Evolutionary conservation across 1,139 yeast genomes (phyloP), one percentile per base, ranked within the genome.

Genomic region (Suhomyces bolitotheri): DNA sequence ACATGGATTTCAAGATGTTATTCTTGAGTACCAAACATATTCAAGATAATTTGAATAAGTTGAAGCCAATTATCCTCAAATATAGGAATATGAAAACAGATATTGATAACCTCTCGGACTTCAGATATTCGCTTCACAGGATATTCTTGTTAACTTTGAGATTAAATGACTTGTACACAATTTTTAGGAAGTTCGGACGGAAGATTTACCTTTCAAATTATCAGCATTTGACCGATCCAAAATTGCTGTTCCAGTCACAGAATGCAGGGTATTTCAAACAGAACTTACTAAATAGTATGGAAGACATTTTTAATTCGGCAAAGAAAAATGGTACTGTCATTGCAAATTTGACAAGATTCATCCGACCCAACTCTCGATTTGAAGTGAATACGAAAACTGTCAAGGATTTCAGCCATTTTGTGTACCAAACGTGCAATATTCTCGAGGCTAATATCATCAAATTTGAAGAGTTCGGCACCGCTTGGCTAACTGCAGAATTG

Each of bases 281-380:
- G 29, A 53, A 43, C 27, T 39, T 64, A 2, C 48, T 78, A 27
- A 58, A 53, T 10, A 56, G 57, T 12, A 56, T 74, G 44, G 74
- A 73, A 22, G 73, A 67, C 4, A 54, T 61, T 27, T 74, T 77
- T 52, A 68, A 68, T 38, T 57, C 65, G 4, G 54, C 75, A 10
- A 76, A 65, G 46, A 77, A 73, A 44, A 79, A 76, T 46, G 78
- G 78, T 9, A 64, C 74, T 12, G 51, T 79, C 16, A 58, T 78
- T 24, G 77, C 82, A 7, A 66, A 69, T 6, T 60, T 78, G 25
- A 64, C 79, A 0, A 64, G 76, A 38, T 66, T 73, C 24, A 60
- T 79, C 2, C 61, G 80, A 29, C 71, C 71, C 41, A 72, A 70
- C 27, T 57, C 78, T 1, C 43, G 43, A 16, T 62, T 62, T 45